Conservation (phyloP, 1,139 yeast genomes). For the Hemisphaericaspora xylofermentans region DNA sequence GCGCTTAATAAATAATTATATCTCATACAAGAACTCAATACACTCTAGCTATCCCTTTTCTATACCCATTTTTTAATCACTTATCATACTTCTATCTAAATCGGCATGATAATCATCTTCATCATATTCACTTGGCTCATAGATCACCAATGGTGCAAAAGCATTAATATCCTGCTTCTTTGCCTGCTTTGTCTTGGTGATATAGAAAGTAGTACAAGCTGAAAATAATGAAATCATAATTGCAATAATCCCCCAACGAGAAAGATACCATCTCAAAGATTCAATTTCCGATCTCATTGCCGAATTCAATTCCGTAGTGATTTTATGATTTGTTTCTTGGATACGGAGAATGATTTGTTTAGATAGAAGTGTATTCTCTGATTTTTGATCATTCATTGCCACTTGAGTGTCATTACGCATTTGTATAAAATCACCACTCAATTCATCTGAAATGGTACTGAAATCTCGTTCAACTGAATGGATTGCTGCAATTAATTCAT, state of each 20-base stretch:
- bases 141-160: slow-evolving; percentile 45
- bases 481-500: slow-evolving; percentile 65
- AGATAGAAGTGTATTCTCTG: slow-evolving; percentile 77
- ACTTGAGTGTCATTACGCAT: slow-evolving; percentile 77
- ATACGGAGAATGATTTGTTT: slow-evolving; percentile 67
- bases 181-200: slow-evolving; percentile 29
- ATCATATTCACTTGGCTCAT: slow-evolving; percentile 50
- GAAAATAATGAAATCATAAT: slow-evolving; percentile 46
- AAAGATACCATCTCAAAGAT: slow-evolving; percentile 87
- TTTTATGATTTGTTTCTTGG: slow-evolving; percentile 84
- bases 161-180: slow-evolving; percentile 31
- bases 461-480: slow-evolving; percentile 72
- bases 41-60: too few species aligned
- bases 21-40: too few species aligned
- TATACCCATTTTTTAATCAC: background rate
- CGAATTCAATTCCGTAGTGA: slow-evolving; percentile 77
- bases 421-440: slow-evolving; percentile 66
- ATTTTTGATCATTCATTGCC: slow-evolving; percentile 82
- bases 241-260: slow-evolving; percentile 79
- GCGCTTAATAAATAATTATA: too few species aligned
- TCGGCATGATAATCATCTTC: slow-evolving; percentile 50
- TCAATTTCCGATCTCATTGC: slow-evolving; percentile 87
- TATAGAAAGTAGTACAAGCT: slow-evolving; percentile 43
- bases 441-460: slow-evolving; percentile 70
- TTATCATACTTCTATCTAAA: slow-evolving; percentile 27